phyloP scores from a whole-genome alignment of 495 filamentous ascomycete species.

The Xylona heveae region DNA sequence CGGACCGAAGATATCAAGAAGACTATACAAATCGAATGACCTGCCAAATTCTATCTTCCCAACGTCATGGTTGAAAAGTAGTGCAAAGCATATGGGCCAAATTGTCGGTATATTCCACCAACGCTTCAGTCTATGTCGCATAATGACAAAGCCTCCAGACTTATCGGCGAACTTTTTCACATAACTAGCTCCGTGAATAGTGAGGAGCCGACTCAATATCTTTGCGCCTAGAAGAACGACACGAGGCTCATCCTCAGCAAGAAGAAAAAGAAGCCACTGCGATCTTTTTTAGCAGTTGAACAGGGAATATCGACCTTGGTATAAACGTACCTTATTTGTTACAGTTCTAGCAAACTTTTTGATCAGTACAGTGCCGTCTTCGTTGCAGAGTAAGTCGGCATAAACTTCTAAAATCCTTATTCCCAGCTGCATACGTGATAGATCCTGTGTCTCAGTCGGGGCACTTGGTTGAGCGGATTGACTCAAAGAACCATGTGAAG shows the following conservation, averaged over 20 bases:
- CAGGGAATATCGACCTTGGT: slow-evolving; percentile 6
- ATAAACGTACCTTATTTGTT: slow-evolving; percentile 64
- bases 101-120: slow-evolving; percentile 77
- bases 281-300: slow-evolving; percentile 8
- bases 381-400: slow-evolving; percentile 58
- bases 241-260: slow-evolving; percentile 69
- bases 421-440: slow-evolving; percentile 33
- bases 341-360: slow-evolving; percentile 85
- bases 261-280: slow-evolving; percentile 86
- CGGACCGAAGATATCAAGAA: slow-evolving; percentile 44
- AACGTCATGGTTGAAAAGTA: slow-evolving; percentile 69
- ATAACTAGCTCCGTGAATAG: slow-evolving; percentile 57
- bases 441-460: slow-evolving; percentile 1
- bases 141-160: slow-evolving; percentile 65
- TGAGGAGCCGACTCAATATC: slow-evolving; percentile 69
- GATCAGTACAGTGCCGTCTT: slow-evolving; percentile 38
- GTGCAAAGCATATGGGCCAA: slow-evolving; percentile 79
- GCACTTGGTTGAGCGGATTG: too few species aligned
- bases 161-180: slow-evolving; percentile 68
- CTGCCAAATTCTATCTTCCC: slow-evolving; percentile 49
- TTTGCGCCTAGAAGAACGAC: slow-evolving; percentile 65
- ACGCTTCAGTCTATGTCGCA: slow-evolving; percentile 57
- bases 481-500: too few species aligned
- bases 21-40: slow-evolving; percentile 47
- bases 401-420: slow-evolving; percentile 64